A percentile compares a stretch with the other conserved stretches of the same genome.
phyloP scores from a whole-genome alignment of 352 stramenopile species.

The Phytophthora europaea region DNA sequence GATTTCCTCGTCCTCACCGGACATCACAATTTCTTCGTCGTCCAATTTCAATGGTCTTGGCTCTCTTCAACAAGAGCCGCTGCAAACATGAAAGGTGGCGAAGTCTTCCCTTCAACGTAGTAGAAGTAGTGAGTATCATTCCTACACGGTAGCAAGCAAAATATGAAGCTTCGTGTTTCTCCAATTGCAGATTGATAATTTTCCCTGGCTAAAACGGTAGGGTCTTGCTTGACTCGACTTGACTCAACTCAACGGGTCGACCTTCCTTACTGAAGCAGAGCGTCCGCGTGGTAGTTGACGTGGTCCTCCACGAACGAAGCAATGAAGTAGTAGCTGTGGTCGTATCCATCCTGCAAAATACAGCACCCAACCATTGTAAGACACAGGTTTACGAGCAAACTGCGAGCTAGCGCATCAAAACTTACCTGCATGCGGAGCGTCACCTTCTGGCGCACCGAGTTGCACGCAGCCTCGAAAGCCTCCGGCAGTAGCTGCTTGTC shows the following conservation, averaged over 20 bases:
- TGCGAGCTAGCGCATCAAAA: not conserved
- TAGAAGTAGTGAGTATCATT: constrained; percentile 28
- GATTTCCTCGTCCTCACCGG: constrained; percentile 30
- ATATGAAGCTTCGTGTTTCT: constrained; percentile 38
- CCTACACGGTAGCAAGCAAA: constrained; percentile 27
- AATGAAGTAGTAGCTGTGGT: constrained; percentile 99
- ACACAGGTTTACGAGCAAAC: not conserved
- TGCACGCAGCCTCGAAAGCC: constrained; percentile 86
- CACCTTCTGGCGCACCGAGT: constrained; percentile 83
- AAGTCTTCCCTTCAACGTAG: constrained; percentile 14
- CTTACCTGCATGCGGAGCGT: constrained; percentile 80
- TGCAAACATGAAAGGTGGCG: constrained; percentile 21
- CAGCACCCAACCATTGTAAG: not conserved
- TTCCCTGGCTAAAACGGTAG: not conserved
- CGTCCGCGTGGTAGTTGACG: constrained; percentile 94
- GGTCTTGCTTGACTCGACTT: not conserved
- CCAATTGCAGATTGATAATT: constrained; percentile 8
- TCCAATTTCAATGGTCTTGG: constrained; percentile 31
- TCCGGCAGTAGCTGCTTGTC: constrained; percentile 94
- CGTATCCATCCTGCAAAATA: constrained; percentile 89
- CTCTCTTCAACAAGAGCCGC: constrained; percentile 43
- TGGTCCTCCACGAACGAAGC: constrained; percentile 97
- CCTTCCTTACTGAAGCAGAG: constrained; percentile 66
- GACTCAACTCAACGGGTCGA: not conserved
- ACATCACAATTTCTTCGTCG: constrained; percentile 34